Conservation (phyloP, 176 grass and related monocot species). For the Paspalum notatum region DNA sequence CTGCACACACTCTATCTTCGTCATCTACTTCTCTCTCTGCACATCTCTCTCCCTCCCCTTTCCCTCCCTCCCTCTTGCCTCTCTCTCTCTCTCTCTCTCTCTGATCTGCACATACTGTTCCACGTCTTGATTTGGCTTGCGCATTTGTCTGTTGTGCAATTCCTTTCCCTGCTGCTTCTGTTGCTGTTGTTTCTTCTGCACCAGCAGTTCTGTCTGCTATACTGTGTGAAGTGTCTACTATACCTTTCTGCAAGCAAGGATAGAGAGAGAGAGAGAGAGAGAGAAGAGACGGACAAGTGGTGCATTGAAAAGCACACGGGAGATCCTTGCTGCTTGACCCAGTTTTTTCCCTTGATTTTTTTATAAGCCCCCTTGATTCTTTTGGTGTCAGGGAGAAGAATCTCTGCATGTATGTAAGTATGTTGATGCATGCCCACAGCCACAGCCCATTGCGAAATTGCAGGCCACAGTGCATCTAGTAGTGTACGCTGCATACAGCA, state of each 20-base stretch:
- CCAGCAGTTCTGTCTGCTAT: conserved; percentile 34
- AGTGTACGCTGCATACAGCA: conserved; percentile 1
- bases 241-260: conserved; percentile 37
- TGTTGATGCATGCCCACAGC: neutral
- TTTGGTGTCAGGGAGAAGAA: conserved; percentile 38
- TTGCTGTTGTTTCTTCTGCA: conserved; percentile 54
- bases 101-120: neutral
- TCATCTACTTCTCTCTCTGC: neutral
- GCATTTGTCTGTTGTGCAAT: conserved; percentile 47
- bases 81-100: neutral
- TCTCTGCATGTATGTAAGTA: conserved; percentile 13
- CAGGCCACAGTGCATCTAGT: neutral
- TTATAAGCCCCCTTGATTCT: neutral
- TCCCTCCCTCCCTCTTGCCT: neutral
- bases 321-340: neutral
- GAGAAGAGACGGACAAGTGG: no score
- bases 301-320: conserved; percentile 1
- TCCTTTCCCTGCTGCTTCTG: conserved; percentile 48
- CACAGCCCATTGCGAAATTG: conserved; percentile 3
- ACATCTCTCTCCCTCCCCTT: neutral
- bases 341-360: conserved; percentile 10
- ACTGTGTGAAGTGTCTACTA: conserved; percentile 14
- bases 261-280: no score
- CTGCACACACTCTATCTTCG: conserved; percentile 20
- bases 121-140: conserved; percentile 32